These are phyloP conservation scores for Pyricularia pennisetigena DNA, from an alignment of 2,329 filamentous ascomycete genomes.

Conservation along the genomic window DNA sequence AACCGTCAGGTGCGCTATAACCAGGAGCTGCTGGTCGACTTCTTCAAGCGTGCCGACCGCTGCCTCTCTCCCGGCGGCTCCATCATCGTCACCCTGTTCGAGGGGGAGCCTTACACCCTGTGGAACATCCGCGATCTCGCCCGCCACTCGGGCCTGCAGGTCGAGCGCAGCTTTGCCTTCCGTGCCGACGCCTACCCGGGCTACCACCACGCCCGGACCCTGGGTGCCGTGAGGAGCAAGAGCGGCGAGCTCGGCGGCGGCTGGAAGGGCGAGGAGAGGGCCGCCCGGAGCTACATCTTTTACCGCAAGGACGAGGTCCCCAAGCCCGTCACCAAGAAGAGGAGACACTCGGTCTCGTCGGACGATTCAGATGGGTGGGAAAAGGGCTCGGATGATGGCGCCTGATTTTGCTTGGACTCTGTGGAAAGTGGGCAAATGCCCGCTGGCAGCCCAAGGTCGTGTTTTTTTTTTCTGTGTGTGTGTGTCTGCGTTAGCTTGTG, in stretches of 20 bases:
- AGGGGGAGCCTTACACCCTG: constrained; percentile 85
- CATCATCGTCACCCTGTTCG: constrained; percentile 81
- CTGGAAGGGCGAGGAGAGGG: constrained; percentile 43
- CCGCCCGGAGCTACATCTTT: constrained; percentile 52
- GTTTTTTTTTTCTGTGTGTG: too few species aligned
- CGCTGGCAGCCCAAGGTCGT: too few species aligned
- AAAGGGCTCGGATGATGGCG: neutral
- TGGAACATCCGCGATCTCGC: constrained; percentile 91
- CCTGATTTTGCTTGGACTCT: neutral
- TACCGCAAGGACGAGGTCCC: constrained; percentile 44
- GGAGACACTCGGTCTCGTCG: constrained; percentile 1
- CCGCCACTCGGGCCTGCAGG: constrained; percentile 62
- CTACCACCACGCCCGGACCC: constrained; percentile 63
- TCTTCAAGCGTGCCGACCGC: constrained; percentile 50
- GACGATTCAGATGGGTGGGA: neutral
- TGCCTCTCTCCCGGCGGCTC: constrained; percentile 46
- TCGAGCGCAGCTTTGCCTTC: constrained; percentile 63
- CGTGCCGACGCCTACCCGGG: constrained; percentile 57
- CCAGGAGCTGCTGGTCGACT: constrained; percentile 64
- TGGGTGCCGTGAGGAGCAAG: constrained; percentile 51
- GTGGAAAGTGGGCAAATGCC: neutral
- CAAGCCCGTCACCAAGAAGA: constrained; percentile 10
- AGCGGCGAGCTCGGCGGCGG: constrained; percentile 25
- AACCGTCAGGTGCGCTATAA: constrained; percentile 92
- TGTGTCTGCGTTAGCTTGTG: neutral